Conservation (phyloP, 257 asterid species). For the Fraxinus cuspidata region DNA sequence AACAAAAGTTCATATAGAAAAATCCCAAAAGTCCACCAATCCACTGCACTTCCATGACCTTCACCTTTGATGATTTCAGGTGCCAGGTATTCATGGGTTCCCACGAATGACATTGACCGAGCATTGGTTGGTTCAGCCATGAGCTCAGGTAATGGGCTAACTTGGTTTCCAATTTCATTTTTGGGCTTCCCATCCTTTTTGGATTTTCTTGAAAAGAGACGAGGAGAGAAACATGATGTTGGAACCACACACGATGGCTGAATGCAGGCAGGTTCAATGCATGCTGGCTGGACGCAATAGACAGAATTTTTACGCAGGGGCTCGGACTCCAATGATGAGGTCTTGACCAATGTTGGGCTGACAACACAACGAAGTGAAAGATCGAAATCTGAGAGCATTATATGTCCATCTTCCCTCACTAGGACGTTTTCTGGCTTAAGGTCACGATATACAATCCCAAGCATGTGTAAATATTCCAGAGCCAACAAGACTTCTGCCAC, state of each 20-base stretch:
- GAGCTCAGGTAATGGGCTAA: conserved; percentile 44
- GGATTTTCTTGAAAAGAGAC: conserved; percentile 35
- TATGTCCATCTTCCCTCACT: conserved; percentile 44
- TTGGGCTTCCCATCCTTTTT: conserved; percentile 40
- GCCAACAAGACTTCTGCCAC: conserved; percentile 43
- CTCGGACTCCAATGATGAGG: conserved; percentile 30
- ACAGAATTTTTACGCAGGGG: conserved; percentile 32
- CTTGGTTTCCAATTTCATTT: conserved; percentile 38
- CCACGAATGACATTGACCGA: conserved; percentile 51
- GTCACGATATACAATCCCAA: conserved; percentile 43
- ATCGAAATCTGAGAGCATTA: conserved; percentile 44
- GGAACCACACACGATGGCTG: conserved; percentile 44
- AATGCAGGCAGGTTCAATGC: conserved; percentile 39
- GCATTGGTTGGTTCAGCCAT: conserved; percentile 48
- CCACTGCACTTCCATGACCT: conserved; percentile 53
- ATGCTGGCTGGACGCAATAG: conserved; percentile 39
- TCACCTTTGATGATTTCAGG: conserved; percentile 53
- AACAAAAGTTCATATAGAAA: conserved; percentile 44
- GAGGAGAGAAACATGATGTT: conserved; percentile 44
- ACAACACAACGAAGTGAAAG: conserved; percentile 43
- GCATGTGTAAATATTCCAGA: conserved; percentile 44
- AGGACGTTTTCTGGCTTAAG: conserved; percentile 45
- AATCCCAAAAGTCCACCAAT: conserved; percentile 53
- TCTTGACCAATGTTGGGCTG: conserved; percentile 37
- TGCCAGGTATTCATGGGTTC: conserved; percentile 49